These are phyloP conservation scores for Lithohypha guttulata DNA, from an alignment of 2,329 filamentous ascomycete species.

Conservation along the genomic window DNA sequence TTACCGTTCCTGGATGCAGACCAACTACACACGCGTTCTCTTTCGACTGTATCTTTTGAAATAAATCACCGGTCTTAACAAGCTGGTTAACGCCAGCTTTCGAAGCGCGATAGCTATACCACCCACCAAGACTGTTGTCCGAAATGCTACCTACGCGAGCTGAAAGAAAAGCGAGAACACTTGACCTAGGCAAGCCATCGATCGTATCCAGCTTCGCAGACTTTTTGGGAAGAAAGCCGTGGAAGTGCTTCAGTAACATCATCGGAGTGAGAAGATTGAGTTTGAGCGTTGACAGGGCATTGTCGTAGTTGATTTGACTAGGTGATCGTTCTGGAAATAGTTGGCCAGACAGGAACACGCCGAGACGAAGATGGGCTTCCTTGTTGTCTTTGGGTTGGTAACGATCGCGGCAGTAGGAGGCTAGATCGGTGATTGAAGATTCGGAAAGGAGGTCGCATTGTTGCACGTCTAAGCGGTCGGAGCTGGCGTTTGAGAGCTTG, in stretches of 20 bases:
- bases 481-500: constrained; percentile 9
- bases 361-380: constrained; percentile 51
- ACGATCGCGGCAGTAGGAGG: constrained; percentile 42
- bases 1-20: constrained; percentile 72
- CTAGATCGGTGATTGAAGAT: constrained; percentile 45
- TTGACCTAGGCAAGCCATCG: constrained; percentile 24
- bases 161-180: constrained; percentile 64
- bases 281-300: constrained; percentile 57
- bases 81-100: constrained; percentile 66
- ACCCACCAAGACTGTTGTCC: constrained; percentile 65
- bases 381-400: constrained; percentile 30
- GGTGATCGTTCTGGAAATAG: constrained; percentile 64
- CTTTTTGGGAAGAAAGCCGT: constrained; percentile 55
- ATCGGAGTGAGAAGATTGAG: constrained; percentile 66
- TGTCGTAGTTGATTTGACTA: constrained; percentile 49
- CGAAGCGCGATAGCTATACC: constrained; percentile 69
- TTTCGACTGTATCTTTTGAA: constrained; percentile 46
- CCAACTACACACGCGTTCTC: constrained; percentile 56
- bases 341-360: constrained; percentile 59
- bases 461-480: constrained; percentile 31
- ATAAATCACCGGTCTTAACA: constrained; percentile 60
- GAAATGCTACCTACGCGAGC: constrained; percentile 65
- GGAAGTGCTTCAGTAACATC: constrained; percentile 67
- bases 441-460: constrained; percentile 36
- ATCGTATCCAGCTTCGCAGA: constrained; percentile 30